phyloP scores from a whole-genome alignment of 1,139 yeast species.

The Diutina rugosa region DNA sequence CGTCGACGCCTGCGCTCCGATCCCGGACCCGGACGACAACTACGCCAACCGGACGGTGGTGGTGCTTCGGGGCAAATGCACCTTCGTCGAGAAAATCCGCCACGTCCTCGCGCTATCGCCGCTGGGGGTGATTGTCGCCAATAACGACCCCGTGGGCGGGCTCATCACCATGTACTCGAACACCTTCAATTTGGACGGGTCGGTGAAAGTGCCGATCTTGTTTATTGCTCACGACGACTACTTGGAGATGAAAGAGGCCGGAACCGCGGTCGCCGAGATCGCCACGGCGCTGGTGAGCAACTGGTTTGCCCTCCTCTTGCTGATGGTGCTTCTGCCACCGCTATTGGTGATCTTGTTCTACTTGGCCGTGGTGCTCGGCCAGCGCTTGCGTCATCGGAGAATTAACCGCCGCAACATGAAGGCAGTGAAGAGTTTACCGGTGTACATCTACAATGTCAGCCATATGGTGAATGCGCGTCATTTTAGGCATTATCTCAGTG shows the following conservation, averaged over 20 bases:
- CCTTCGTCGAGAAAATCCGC: constrained; percentile 27
- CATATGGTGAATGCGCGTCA: constrained; percentile 19
- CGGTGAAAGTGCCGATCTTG: constrained; percentile 21
- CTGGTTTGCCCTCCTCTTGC: constrained; percentile 26
- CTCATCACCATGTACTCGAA: constrained; percentile 32
- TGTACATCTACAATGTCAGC: constrained; percentile 24
- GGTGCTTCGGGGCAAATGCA: constrained; percentile 28
- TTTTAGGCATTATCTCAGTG: constrained; percentile 14
- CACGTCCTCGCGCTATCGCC: constrained; percentile 19
- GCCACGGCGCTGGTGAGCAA: constrained; percentile 26
- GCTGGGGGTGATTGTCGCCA: constrained; percentile 24
- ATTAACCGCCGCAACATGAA: constrained; percentile 18
- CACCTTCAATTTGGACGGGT: constrained; percentile 21
- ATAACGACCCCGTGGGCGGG: constrained; percentile 26
- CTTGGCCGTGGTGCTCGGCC: constrained; percentile 18
- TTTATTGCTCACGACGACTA: constrained; percentile 29
- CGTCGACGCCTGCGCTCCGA: not conserved
- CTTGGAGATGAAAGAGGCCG: constrained; percentile 9
- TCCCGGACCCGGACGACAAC: not conserved
- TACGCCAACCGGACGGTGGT: constrained; percentile 9
- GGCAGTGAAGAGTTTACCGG: constrained; percentile 23
- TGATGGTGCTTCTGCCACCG: constrained; percentile 34
- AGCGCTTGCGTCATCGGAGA: constrained; percentile 16
- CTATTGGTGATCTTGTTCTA: constrained; percentile 25
- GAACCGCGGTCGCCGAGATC: constrained; percentile 9